phyloP scores from a whole-genome alignment of 805 yeast genomes.

The Candida chilensis region DNA sequence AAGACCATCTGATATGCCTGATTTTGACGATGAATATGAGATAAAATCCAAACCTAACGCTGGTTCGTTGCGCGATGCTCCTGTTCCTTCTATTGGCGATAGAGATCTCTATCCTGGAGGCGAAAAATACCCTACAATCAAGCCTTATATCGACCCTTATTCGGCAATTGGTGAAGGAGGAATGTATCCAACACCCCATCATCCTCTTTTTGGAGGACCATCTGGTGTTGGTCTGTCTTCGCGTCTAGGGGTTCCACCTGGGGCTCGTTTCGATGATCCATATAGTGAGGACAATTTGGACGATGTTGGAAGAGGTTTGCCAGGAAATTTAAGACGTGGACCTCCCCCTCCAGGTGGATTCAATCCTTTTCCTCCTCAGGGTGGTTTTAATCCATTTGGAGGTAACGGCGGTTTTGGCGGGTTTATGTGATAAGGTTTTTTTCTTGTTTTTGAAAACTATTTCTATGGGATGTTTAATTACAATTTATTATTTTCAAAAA shows the following conservation, averaged over 20 bases:
- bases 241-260: slow-evolving; percentile 28
- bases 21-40: slow-evolving; percentile 45
- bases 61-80: neutral
- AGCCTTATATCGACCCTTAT: slow-evolving; percentile 34
- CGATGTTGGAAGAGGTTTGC: slow-evolving; percentile 34
- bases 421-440: too few species aligned
- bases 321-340: slow-evolving; percentile 21
- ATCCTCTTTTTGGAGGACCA: slow-evolving; percentile 37
- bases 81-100: slow-evolving; percentile 32
- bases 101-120: slow-evolving; percentile 41
- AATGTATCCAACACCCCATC: slow-evolving; percentile 42
- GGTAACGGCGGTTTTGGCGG: too few species aligned
- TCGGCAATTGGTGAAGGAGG: slow-evolving; percentile 26
- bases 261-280: slow-evolving; percentile 47
- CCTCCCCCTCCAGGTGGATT: slow-evolving; percentile 3
- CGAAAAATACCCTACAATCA: slow-evolving; percentile 28
- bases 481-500: too few species aligned
- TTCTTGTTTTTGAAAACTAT: too few species aligned
- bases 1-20: slow-evolving; percentile 34
- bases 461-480: too few species aligned
- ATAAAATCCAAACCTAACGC: slow-evolving; percentile 6
- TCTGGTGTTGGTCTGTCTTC: slow-evolving; percentile 12
- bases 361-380: too few species aligned
- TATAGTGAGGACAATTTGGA: slow-evolving; percentile 32
- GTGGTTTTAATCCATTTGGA: too few species aligned